Conservation (phyloP, 2,329 filamentous ascomycete species). For the Zymoseptoria tritici region DNA sequence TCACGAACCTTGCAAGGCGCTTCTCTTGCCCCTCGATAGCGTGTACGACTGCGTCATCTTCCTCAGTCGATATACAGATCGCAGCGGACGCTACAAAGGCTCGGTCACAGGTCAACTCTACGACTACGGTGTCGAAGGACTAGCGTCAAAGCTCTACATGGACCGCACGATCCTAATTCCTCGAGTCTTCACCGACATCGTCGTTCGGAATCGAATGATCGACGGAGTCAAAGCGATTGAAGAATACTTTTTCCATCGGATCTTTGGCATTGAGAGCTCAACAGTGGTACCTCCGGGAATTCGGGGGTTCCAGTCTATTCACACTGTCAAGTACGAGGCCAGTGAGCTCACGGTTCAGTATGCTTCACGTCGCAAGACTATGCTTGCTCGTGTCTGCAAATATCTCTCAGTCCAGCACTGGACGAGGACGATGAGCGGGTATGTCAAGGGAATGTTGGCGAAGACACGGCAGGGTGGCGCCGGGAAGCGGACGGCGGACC, state of each 20-base stretch:
- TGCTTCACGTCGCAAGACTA: not conserved
- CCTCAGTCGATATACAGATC: not conserved
- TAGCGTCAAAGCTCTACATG: not conserved
- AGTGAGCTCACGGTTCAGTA: not conserved
- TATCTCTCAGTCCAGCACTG: not conserved
- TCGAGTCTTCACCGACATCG: not conserved
- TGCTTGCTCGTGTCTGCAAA: not conserved
- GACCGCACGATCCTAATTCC: not conserved
- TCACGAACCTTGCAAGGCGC: slow-evolving; percentile 1
- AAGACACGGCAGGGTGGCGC: not conserved
- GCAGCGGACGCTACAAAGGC: not conserved
- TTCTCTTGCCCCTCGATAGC: not conserved
- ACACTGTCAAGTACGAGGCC: not conserved
- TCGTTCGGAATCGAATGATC: not conserved
- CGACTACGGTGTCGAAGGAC: not conserved
- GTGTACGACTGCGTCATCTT: not conserved
- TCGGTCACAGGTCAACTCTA: not conserved
- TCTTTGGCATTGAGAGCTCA: not conserved
- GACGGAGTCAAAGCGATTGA: not conserved
- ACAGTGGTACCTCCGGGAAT: not conserved
- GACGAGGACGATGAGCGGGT: not conserved
- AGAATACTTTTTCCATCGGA: not conserved
- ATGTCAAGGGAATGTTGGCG: not conserved
- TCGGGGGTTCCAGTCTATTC: not conserved
- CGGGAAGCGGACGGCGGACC: not conserved